Evolutionary conservation across 2,329 filamentous ascomycete species (phyloP), one percentile per base, ranked within the genome.

Genomic region (Xylaria sp.): DNA sequence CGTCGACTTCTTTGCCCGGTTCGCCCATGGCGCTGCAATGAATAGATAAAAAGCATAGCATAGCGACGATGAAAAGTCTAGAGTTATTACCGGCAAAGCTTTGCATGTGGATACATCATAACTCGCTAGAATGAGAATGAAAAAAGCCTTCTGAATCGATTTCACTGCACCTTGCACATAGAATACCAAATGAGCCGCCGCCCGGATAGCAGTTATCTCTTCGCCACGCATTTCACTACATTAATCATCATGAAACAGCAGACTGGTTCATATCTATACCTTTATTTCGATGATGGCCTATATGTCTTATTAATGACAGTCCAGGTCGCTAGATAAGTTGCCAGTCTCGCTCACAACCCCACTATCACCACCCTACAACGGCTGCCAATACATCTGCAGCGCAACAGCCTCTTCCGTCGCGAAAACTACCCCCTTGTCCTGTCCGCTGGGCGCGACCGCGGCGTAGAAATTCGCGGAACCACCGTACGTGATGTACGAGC

Each of bases 301-400:
- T 4, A 18, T 46, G 12, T 48, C n/a, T 12, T 8, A 20, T 18
- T 9, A 20, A 9, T n/a, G 20, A 20, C 44, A 46, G 7, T 44
- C 15, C 4, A n/a, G 20, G 44, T 1, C 18, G 44, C 18, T 3
- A 46, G 15, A 25, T 25, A 25, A 28, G 28, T 28, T 28, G n/a
- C n/a, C n/a, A n/a, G n/a, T n/a, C n/a, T n/a, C n/a, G n/a, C n/a
- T n/a, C n/a, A n/a, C n/a, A n/a, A n/a, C n/a, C n/a, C n/a, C 1
- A 23, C 34, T 3, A 3, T 18, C 18, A 32, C 44, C 15, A 5
- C 20, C 20, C 34, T 68, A 72, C 54, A 72, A 54, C 9, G 70
- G 34, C 32, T 66, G 54, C 70, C 70, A 72, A 48, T 66, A 72
- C 32, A 72, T 48, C 32, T 71, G 65, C 41, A 70, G 32, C 59